Evolutionary conservation across 495 filamentous ascomycete genomes (phyloP).

Genomic region (Hypoxylon fragiforme): DNA sequence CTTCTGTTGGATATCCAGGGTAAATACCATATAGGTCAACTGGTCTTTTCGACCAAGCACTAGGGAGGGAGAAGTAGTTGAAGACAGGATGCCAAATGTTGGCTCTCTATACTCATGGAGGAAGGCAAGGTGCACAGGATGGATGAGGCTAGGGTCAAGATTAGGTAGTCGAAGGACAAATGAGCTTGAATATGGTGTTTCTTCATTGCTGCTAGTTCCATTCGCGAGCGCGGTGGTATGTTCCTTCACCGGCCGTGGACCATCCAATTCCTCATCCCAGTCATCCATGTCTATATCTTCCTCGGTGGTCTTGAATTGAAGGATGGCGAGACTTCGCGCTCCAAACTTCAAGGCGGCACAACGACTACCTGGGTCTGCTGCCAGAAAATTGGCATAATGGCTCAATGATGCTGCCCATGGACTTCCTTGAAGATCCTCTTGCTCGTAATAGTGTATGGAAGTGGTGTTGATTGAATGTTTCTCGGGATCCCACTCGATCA

Average conservation of each 20-base stretch:
- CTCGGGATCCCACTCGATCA: conserved; percentile 93
- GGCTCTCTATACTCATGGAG: conserved; percentile 96
- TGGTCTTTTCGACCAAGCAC: conserved; percentile 83
- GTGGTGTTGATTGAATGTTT: conserved; percentile 76
- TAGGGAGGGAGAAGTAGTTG: conserved; percentile 67
- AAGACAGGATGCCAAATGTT: conserved; percentile 91
- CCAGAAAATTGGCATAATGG: conserved; percentile 73
- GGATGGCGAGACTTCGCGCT: conserved; percentile 80
- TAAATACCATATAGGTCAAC: conserved; percentile 89
- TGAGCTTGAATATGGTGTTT: conserved; percentile 84
- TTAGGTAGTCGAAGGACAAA: conserved; percentile 85
- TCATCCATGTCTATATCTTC: conserved; percentile 87
- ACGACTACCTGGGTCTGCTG: conserved; percentile 86
- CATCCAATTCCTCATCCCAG: conserved; percentile 79
- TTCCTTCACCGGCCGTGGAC: conserved; percentile 52
- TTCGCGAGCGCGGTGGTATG: conserved; percentile 51
- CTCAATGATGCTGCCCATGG: conserved; percentile 74
- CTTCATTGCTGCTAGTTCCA: conserved; percentile 57
- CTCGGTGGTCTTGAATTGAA: conserved; percentile 90
- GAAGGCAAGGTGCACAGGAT: conserved; percentile 90
- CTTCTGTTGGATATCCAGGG: conserved; percentile 88
- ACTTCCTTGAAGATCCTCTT: conserved; percentile 77
- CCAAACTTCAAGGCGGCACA: conserved; percentile 95
- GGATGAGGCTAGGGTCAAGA: conserved; percentile 81
- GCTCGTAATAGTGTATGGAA: conserved; percentile 97